Base-by-base conservation (phyloP, 192 early-diverging fungal species). In the Ambispora gerdemannii region DNA sequence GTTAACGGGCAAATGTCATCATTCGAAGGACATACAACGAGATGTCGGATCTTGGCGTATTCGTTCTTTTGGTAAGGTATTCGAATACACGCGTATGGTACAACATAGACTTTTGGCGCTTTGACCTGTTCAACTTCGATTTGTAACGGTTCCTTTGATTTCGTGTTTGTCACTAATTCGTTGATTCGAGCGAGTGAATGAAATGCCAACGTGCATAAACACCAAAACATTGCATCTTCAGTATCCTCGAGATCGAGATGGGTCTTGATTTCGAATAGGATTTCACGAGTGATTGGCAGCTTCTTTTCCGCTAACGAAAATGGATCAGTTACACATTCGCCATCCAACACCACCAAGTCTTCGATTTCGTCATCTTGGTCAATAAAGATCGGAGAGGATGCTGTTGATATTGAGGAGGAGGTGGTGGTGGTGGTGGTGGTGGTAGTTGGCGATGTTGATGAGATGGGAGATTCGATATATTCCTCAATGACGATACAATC, bases 181-280 rank as follows among this genome's bases (percentile, higher is more conserved):
- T 56, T 56, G 27, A 56, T 20, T 56, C 53, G 19, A 7, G 53
- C 53, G 20, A 56, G 53, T 56, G 53, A 56, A 56, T 56, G 53
- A 27, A 56, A 56, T 6, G 53, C 53, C 27, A 56, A 4, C 4
- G 53, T 56, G 20, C 53, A 56, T 56, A 56, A 24, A 56, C 53
- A 56, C 53, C 53, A 56, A 56, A 56, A 56, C 53, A 56, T 24
- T 27, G 53, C 53, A 13, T 56, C 8, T 56, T 56, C 53, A 20
- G 53, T 27, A 20, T 56, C 27, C 8, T 56, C 27, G 4, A 56
- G 7, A 56, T 56, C 53, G 20, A 56, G 27, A 7, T 20, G 53
- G 6, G 6, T 56, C 20, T 56, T 56, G 27, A 56, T 56, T 4
- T 6, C 6, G 4, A 24, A 13, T 13, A 56, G 27, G 19, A 56